Evolutionary conservation across 106 monocot genomes (phyloP).

Genomic region (Apostasia shenzhenica): DNA sequence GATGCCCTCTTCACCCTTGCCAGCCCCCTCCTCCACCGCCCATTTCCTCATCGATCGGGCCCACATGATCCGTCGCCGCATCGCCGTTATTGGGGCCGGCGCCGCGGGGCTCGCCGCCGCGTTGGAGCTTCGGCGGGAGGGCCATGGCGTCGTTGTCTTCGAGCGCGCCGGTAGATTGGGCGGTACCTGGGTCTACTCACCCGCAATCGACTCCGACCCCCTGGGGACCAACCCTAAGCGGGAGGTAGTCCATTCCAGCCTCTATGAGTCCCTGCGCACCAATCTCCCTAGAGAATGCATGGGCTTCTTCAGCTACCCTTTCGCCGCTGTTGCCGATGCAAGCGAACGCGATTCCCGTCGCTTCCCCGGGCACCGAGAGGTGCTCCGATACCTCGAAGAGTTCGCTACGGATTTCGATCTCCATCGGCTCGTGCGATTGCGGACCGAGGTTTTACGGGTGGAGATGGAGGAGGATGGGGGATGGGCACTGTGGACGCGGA

Average conservation of each 20-base stretch:
- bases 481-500: slow-evolving; percentile 52
- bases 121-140: slow-evolving; percentile 69
- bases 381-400: slow-evolving; percentile 67
- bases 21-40: neutral
- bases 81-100: slow-evolving; percentile 93
- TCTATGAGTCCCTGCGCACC: slow-evolving; percentile 83
- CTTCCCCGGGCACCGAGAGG: slow-evolving; percentile 76
- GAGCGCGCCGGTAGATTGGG: slow-evolving; percentile 58
- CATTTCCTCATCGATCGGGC: neutral
- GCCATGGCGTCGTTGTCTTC: slow-evolving; percentile 72
- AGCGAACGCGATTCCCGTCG: slow-evolving; percentile 30
- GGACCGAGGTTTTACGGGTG: slow-evolving; percentile 65
- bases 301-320: slow-evolving; percentile 92
- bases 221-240: slow-evolving; percentile 42
- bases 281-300: slow-evolving; percentile 87
- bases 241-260: slow-evolving; percentile 50
- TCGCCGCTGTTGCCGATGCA: slow-evolving; percentile 19
- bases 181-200: slow-evolving; percentile 84
- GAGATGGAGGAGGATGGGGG: slow-evolving; percentile 35
- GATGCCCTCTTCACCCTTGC: too few relatives aligned
- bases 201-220: slow-evolving; percentile 54
- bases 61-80: slow-evolving; percentile 16
- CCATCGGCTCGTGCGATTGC: slow-evolving; percentile 33
- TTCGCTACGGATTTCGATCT: slow-evolving; percentile 69
- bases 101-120: slow-evolving; percentile 83